Conservation (phyloP, 306 rosid genomes). For the Mimosa pudica region DNA sequence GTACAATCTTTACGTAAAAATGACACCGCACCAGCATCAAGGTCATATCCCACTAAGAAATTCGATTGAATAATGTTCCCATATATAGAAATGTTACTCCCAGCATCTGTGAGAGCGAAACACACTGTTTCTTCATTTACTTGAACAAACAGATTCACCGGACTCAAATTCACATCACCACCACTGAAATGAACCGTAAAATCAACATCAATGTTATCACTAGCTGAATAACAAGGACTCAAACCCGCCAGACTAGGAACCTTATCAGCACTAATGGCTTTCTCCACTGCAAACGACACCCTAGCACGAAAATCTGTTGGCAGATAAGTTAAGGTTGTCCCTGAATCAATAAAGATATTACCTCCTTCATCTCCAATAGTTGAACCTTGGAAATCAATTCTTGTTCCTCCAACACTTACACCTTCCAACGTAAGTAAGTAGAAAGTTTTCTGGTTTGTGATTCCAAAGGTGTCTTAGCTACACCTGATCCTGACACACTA, state of each 20-base stretch:
- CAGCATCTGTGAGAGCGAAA: constrained; percentile 29
- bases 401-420: constrained; percentile 45
- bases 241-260: constrained; percentile 36
- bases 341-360: constrained; percentile 51
- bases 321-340: constrained; percentile 48
- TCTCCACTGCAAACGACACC: constrained; percentile 30
- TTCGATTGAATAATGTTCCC: constrained; percentile 62
- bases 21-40: constrained; percentile 29
- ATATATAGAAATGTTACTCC: constrained; percentile 18
- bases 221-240: constrained; percentile 40
- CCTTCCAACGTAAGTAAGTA: constrained; percentile 52
- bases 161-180: constrained; percentile 49
- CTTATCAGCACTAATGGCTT: constrained; percentile 25
- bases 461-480: constrained; percentile 40
- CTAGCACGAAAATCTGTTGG: constrained; percentile 33
- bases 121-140: constrained; percentile 41
- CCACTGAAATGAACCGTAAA: constrained; percentile 35
- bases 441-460: constrained; percentile 30
- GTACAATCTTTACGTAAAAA: constrained; percentile 47
- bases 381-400: constrained; percentile 1
- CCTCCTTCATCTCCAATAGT: constrained; percentile 22
- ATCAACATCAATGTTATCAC: background rate
- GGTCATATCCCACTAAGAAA: constrained; percentile 53
- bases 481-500: constrained; percentile 27
- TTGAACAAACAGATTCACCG: constrained; percentile 40